Evolutionary conservation across 805 yeast genomes (phyloP).

Genomic region (Ogataea chonburiensis): DNA sequence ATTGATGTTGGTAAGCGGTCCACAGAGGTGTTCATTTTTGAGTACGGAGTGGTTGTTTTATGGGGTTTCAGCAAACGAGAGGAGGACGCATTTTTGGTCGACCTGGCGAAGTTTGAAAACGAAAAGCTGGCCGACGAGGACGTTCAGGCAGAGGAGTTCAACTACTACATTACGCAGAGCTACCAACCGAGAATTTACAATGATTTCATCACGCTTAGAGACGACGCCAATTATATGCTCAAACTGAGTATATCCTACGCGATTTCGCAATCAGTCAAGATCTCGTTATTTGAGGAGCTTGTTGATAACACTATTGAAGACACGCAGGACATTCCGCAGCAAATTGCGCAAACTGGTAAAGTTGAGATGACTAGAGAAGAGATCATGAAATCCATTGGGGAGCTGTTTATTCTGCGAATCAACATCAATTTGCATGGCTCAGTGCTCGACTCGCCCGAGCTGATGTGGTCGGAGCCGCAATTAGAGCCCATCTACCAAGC

Average conservation of each 20-base stretch:
- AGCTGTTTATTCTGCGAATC: constrained; percentile 81
- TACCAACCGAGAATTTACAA: constrained; percentile 95
- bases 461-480: constrained; percentile 99
- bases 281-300: constrained; percentile 90
- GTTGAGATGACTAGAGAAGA: constrained; percentile 92
- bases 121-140: constrained; percentile 92
- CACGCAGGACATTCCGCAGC: constrained; percentile 95
- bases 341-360: constrained; percentile 91
- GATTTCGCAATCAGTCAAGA: constrained; percentile 91
- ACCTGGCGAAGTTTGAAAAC: constrained; percentile 85
- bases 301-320: constrained; percentile 97
- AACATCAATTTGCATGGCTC: constrained; percentile 83
- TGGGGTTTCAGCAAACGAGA: constrained; percentile 93
- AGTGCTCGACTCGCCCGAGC: constrained; percentile 92
- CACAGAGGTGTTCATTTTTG: constrained; percentile 84
- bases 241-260: constrained; percentile 95
- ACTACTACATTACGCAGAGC: constrained; percentile 88
- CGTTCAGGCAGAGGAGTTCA: constrained; percentile 91
- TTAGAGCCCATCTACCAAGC: constrained; percentile 97
- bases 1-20: constrained; percentile 77
- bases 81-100: constrained; percentile 76
- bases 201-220: constrained; percentile 90
- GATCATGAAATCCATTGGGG: constrained; percentile 97
- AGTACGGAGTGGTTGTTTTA: constrained; percentile 94
- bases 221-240: constrained; percentile 86